Percentiles rank a stretch among this genome's conserved stretches.
These are phyloP conservation scores for Hymenoscyphus repandus DNA, from an alignment of 2,329 filamentous ascomycete species.

Conservation along the genomic window DNA sequence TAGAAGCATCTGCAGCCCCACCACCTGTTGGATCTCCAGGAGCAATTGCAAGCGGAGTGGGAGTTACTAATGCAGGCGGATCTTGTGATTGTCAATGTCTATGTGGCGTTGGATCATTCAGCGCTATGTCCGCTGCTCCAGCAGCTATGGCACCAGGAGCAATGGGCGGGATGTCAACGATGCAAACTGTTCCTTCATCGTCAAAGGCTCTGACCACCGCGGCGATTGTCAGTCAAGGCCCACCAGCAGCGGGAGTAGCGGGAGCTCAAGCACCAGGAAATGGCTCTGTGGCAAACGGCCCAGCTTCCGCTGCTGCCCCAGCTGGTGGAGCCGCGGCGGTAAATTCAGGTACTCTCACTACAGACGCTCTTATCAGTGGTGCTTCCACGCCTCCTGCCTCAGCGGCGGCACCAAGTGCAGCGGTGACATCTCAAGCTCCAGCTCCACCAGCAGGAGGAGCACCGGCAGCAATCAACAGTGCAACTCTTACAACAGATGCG, in stretches of 20 bases:
- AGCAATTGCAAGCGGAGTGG: conserved; percentile 15
- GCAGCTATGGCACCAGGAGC: not conserved
- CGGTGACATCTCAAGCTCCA: too few species aligned
- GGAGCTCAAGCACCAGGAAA: too few species aligned
- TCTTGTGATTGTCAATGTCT: conserved; percentile 21
- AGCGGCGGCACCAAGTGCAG: not conserved
- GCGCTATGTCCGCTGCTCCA: conserved; percentile 1
- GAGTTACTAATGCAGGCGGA: conserved; percentile 12
- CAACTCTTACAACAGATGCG: not conserved
- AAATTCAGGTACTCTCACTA: not conserved
- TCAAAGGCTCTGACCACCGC: conserved; percentile 9
- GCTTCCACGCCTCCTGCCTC: not conserved
- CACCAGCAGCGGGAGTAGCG: not conserved
- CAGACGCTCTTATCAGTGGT: not conserved
- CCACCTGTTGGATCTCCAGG: conserved; percentile 15
- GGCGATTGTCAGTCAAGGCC: conserved; percentile 2
- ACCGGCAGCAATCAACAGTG: not conserved
- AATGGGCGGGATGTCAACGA: not conserved
- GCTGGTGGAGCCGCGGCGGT: too few species aligned
- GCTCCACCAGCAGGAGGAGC: not conserved
- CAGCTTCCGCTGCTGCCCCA: conserved; percentile 1
- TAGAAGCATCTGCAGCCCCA: not conserved
- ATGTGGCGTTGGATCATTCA: conserved; percentile 20
- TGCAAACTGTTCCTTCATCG: not conserved
- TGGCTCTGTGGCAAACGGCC: too few species aligned